These are phyloP conservation scores for Sphaerulina musiva DNA, from an alignment of 2,329 filamentous ascomycete genomes.

Conservation along the genomic window DNA sequence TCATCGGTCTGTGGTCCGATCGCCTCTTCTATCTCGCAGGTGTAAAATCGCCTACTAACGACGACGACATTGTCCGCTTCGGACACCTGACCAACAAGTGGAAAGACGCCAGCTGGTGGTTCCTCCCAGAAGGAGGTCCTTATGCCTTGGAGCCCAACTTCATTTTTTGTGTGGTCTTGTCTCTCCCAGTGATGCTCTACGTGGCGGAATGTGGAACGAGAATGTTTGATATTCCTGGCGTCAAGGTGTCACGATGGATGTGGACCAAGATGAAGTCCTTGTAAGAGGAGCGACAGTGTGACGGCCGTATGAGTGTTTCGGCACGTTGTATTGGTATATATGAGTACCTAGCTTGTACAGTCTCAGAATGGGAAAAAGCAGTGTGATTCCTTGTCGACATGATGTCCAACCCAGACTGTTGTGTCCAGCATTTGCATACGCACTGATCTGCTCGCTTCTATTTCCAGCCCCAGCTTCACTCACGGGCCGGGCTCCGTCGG, in stretches of 20 bases:
- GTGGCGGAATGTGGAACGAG: constrained; percentile 26
- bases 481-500: background rate
- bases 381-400: background rate
- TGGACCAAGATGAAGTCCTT: constrained; percentile 19
- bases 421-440: background rate
- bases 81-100: constrained; percentile 20
- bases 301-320: constrained; percentile 2
- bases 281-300: background rate
- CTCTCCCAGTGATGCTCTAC: constrained; percentile 25
- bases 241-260: constrained; percentile 21
- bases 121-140: constrained; percentile 22
- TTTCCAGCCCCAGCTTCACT: background rate
- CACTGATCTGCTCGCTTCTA: background rate
- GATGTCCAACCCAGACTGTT: background rate
- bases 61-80: constrained; percentile 17
- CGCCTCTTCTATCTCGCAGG: constrained; percentile 25
- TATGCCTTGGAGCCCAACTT: constrained; percentile 25
- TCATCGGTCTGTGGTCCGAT: constrained; percentile 54
- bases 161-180: constrained; percentile 21
- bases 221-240: constrained; percentile 23
- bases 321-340: constrained; percentile 3
- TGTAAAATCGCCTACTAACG: constrained; percentile 19
- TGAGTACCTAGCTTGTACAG: background rate
- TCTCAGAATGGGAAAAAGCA: background rate
- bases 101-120: constrained; percentile 25